A percentile compares a stretch with the other conserved stretches of the same genome.
phyloP scores from a whole-genome alignment of 139 green algal species.

The Auxenochlorella protothecoides region DNA sequence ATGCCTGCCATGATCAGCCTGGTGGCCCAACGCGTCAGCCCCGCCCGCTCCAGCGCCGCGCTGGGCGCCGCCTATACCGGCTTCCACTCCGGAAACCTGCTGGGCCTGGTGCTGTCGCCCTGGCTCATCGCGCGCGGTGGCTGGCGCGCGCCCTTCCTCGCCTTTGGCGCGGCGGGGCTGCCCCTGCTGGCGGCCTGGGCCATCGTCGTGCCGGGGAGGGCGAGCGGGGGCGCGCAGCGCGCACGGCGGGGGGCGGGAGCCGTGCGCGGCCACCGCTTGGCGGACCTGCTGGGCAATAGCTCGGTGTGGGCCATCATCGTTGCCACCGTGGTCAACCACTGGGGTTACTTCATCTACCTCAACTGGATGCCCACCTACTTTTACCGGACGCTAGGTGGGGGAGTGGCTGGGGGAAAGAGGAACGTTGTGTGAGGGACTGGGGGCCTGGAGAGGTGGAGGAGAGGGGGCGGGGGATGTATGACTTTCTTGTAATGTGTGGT shows the following conservation, averaged over 20 bases:
- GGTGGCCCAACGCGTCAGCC: slow-evolving; percentile 52
- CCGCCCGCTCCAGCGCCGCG: slow-evolving; percentile 36
- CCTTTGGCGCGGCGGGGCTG: slow-evolving; percentile 59
- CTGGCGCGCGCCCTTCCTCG: slow-evolving; percentile 68
- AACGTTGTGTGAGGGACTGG: background rate
- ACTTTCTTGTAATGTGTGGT: background rate
- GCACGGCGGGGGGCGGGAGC: background rate
- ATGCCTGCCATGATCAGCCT: slow-evolving; percentile 91
- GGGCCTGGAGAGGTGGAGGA: too few relatives aligned
- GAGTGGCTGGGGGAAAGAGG: background rate
- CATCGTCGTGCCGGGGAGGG: slow-evolving; percentile 33
- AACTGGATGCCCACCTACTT: slow-evolving; percentile 94
- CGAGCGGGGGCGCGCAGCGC: background rate
- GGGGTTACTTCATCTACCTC: slow-evolving; percentile 89
- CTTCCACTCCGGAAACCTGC: slow-evolving; percentile 77
- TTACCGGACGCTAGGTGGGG: slow-evolving; percentile 34
- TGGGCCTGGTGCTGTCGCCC: slow-evolving; percentile 69
- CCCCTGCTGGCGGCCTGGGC: slow-evolving; percentile 67
- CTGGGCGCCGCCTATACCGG: slow-evolving; percentile 65
- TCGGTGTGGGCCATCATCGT: slow-evolving; percentile 77
- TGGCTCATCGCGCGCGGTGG: slow-evolving; percentile 55
- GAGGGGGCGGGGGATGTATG: too few relatives aligned
- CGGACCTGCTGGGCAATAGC: slow-evolving; percentile 36
- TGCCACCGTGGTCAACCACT: slow-evolving; percentile 76
- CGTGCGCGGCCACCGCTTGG: slow-evolving; percentile 7